Conservation (phyloP, 306 rosid genomes). For the Crotalaria pallida region DNA sequence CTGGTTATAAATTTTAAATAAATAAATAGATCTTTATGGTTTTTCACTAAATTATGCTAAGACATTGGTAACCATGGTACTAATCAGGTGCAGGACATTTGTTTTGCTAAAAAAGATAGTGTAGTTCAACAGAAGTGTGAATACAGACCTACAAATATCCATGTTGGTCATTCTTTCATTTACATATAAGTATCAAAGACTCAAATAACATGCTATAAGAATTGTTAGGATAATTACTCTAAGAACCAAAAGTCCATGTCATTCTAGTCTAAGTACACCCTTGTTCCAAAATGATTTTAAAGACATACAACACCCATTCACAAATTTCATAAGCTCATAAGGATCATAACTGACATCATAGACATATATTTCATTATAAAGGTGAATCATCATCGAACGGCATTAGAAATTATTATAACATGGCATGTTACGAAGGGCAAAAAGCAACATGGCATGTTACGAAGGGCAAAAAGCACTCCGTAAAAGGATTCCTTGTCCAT, state of each 20-base stretch:
- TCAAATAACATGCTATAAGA: background rate
- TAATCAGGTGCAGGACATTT: background rate
- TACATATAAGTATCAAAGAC: background rate
- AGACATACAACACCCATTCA: background rate
- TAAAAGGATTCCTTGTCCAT: background rate
- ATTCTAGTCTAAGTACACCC: background rate
- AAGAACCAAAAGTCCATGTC: background rate
- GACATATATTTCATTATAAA: background rate
- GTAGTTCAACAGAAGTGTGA: background rate
- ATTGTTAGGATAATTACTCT: background rate
- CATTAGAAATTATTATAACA: background rate
- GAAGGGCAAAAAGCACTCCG: background rate
- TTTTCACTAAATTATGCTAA: background rate
- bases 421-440: background rate
- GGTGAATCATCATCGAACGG: background rate
- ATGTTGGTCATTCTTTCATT: background rate
- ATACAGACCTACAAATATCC: background rate
- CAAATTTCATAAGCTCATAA: background rate
- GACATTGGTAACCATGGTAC: background rate
- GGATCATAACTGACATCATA: background rate
- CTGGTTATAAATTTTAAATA: background rate
- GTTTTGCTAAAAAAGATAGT: background rate
- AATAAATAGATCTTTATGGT: background rate
- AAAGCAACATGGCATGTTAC: background rate
- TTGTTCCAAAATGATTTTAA: background rate